Evolutionary conservation across 2,329 filamentous ascomycete genomes (phyloP).

Genomic region (Beauveria sp.): DNA sequence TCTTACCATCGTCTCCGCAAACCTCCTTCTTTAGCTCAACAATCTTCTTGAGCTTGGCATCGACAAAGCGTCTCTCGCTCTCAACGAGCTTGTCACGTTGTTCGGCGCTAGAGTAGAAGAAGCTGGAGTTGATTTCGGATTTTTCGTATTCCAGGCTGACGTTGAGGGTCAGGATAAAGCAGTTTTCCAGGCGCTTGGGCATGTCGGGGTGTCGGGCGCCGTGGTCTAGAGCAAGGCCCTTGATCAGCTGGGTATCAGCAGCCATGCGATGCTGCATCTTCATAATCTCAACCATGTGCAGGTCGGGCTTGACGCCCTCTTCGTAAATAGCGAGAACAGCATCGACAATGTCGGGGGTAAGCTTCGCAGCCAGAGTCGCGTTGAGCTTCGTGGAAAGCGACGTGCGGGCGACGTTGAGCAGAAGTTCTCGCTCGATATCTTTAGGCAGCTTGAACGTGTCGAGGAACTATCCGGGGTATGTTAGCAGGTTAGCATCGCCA

Average conservation of each 20-base stretch:
- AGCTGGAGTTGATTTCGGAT: slow-evolving; percentile 96
- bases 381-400: slow-evolving; percentile 95
- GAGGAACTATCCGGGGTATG: slow-evolving; percentile 59
- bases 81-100: slow-evolving; percentile 97
- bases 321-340: slow-evolving; percentile 92
- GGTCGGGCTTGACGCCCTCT: slow-evolving; percentile 80
- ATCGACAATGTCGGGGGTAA: slow-evolving; percentile 93
- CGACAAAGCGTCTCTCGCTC: slow-evolving; percentile 90
- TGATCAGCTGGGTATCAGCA: slow-evolving; percentile 91
- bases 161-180: slow-evolving; percentile 89
- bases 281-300: slow-evolving; percentile 99
- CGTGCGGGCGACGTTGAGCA: slow-evolving; percentile 87
- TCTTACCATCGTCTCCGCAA: slow-evolving; percentile 85
- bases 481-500: not conserved
- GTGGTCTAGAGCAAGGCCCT: slow-evolving; percentile 87
- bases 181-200: slow-evolving; percentile 94
- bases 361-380: slow-evolving; percentile 74
- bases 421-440: slow-evolving; percentile 86
- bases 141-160: slow-evolving; percentile 98
- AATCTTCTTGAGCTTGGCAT: slow-evolving; percentile 94
- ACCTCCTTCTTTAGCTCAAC: slow-evolving; percentile 97
- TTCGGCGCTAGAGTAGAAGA: slow-evolving; percentile 96
- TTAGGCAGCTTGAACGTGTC: slow-evolving; percentile 85
- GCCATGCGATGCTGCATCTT: slow-evolving; percentile 98
- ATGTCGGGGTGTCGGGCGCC: slow-evolving; percentile 96